Conservation (phyloP, 2,329 filamentous ascomycete species). For the Sporothrix mexicana region DNA sequence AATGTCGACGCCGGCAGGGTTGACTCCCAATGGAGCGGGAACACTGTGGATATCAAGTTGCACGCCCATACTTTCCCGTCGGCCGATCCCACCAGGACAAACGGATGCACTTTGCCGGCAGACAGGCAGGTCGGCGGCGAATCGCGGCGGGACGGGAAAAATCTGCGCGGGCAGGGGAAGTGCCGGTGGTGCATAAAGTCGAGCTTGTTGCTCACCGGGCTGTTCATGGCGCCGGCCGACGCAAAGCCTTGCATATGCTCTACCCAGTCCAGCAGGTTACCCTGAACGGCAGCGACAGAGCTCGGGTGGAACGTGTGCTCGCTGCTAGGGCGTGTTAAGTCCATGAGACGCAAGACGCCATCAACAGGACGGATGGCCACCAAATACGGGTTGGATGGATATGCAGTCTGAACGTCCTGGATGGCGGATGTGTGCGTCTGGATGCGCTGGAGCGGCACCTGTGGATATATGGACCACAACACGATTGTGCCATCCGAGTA, state of each 20-base stretch:
- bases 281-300: slow-evolving; percentile 58
- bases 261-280: slow-evolving; percentile 60
- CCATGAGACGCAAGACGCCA: slow-evolving; percentile 58
- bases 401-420: slow-evolving; percentile 61
- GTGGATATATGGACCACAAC: slow-evolving; percentile 62
- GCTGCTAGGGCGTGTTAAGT: slow-evolving; percentile 58
- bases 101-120: slow-evolving; percentile 59
- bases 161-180: slow-evolving; percentile 59
- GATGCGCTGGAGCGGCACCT: slow-evolving; percentile 56
- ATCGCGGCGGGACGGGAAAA: slow-evolving; percentile 50
- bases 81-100: slow-evolving; percentile 54
- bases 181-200: slow-evolving; percentile 60
- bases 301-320: slow-evolving; percentile 61
- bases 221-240: slow-evolving; percentile 58
- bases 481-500: slow-evolving; percentile 63
- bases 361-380: slow-evolving; percentile 62
- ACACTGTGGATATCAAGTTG: slow-evolving; percentile 53
- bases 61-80: slow-evolving; percentile 52
- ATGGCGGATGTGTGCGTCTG: slow-evolving; percentile 60
- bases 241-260: slow-evolving; percentile 63
- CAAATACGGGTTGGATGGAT: slow-evolving; percentile 61
- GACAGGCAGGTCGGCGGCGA: slow-evolving; percentile 54
- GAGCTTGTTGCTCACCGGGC: slow-evolving; percentile 58
- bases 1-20: slow-evolving; percentile 48
- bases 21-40: slow-evolving; percentile 49